phyloP scores from a whole-genome alignment of 2,329 filamentous ascomycete genomes.

The Colletotrichum sp. region DNA sequence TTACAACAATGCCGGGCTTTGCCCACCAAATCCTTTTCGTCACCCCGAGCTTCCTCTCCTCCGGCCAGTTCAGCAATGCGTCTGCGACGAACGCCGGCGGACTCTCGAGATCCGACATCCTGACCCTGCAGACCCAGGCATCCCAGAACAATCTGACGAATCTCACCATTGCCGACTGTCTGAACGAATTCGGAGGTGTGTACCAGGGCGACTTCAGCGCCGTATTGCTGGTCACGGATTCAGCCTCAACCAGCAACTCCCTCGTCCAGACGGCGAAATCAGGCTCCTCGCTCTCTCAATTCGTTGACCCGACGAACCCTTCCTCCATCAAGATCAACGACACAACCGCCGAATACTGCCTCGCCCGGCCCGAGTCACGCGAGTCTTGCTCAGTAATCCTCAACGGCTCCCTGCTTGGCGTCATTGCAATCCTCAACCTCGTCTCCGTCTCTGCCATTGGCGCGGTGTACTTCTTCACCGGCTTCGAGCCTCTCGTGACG shows the following conservation, averaged over 20 bases:
- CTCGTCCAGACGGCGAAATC: slow-evolving; percentile 37
- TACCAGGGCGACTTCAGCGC: slow-evolving; percentile 37
- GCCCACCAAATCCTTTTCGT: slow-evolving; percentile 39
- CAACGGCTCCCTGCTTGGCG: slow-evolving; percentile 47
- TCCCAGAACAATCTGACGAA: slow-evolving; percentile 31
- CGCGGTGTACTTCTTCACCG: slow-evolving; percentile 30
- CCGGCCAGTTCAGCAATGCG: slow-evolving; percentile 41
- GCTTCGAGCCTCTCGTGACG: slow-evolving; percentile 50
- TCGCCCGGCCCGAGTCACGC: slow-evolving; percentile 13
- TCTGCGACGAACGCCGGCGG: slow-evolving; percentile 36
- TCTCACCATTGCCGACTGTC: slow-evolving; percentile 35
- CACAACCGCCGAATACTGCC: slow-evolving; percentile 16
- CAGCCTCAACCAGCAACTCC: slow-evolving; percentile 28
- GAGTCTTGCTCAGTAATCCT: slow-evolving; percentile 45
- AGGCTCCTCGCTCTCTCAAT: slow-evolving; percentile 26
- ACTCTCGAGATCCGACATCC: slow-evolving; percentile 37
- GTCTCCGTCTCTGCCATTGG: slow-evolving; percentile 38
- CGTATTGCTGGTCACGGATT: slow-evolving; percentile 37
- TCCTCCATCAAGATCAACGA: slow-evolving; percentile 25
- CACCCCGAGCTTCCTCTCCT: slow-evolving; percentile 37
- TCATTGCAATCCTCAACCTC: slow-evolving; percentile 47
- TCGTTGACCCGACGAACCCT: slow-evolving; percentile 7
- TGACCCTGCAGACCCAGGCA: slow-evolving; percentile 38
- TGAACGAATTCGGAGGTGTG: slow-evolving; percentile 33
- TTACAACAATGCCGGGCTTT: slow-evolving; percentile 41